Percentiles rank a stretch among this genome's conserved stretches.
These are phyloP conservation scores for Xylaria nigripes DNA, from an alignment of 495 filamentous ascomycete genomes.

Conservation along the genomic window DNA sequence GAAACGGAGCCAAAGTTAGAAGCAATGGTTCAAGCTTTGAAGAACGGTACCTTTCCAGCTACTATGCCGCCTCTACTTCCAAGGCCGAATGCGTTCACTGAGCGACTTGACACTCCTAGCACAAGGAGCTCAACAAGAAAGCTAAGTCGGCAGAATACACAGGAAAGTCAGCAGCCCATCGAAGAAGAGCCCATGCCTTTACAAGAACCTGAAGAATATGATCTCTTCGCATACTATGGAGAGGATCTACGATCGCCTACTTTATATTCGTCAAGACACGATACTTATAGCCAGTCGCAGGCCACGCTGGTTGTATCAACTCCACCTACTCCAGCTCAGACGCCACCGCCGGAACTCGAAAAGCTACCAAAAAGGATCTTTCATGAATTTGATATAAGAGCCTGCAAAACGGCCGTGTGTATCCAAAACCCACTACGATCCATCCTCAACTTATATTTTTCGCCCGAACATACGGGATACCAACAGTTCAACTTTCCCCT, in stretches of 20 bases:
- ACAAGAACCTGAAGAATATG: constrained; percentile 21
- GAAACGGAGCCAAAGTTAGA: constrained; percentile 22
- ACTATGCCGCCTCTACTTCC: background rate
- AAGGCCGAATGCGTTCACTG: constrained; percentile 2
- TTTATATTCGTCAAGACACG: constrained; percentile 6
- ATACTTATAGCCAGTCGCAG: constrained; percentile 3
- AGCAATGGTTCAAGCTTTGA: constrained; percentile 26
- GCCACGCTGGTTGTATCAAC: constrained; percentile 4
- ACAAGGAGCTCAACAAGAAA: background rate
- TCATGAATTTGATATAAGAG: constrained; percentile 26
- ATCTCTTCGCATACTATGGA: constrained; percentile 22
- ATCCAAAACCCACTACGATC: constrained; percentile 37
- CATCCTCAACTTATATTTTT: constrained; percentile 30
- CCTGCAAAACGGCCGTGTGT: constrained; percentile 31
- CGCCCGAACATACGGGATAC: constrained; percentile 28
- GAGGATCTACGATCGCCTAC: background rate
- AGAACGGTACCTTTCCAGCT: constrained; percentile 20
- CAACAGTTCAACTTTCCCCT: constrained; percentile 30
- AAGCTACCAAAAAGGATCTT: constrained; percentile 18
- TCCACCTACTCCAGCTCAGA: constrained; percentile 23
- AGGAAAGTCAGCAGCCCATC: constrained; percentile 4
- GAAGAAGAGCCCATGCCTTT: constrained; percentile 11
- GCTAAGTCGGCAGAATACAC: background rate
- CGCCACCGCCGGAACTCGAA: constrained; percentile 7
- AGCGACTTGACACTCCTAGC: constrained; percentile 4